These are phyloP conservation scores for Suillus alpinus DNA, from an alignment of 768 basidiomycete species.

Conservation along the genomic window DNA sequence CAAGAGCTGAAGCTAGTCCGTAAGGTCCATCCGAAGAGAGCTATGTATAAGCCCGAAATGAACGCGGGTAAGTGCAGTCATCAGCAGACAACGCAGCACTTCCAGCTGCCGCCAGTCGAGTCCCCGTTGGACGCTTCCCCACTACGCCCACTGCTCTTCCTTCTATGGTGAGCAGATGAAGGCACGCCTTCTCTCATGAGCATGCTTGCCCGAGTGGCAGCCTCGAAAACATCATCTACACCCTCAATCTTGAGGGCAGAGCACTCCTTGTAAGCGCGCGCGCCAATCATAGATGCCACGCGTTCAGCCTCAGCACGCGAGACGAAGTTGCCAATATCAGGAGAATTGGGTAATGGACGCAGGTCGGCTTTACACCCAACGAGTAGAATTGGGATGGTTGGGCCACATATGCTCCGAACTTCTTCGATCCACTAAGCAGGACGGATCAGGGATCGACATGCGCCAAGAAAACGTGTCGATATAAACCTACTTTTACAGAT, in stretches of 20 bases:
- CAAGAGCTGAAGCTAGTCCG: conserved; percentile 3
- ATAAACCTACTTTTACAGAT: conserved; percentile 68
- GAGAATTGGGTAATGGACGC: conserved; percentile 55
- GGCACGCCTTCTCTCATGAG: conserved; percentile 85
- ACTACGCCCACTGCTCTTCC: conserved; percentile 50
- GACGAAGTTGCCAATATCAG: conserved; percentile 56
- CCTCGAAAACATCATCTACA: conserved; percentile 97
- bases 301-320: conserved; percentile 79
- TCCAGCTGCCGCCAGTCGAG: conserved; percentile 43
- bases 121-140: conserved; percentile 34
- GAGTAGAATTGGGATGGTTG: conserved; percentile 87
- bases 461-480: conserved; percentile 9
- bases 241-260: conserved; percentile 87
- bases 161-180: conserved; percentile 47
- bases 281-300: conserved; percentile 82
- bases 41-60: neutral
- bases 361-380: conserved; percentile 97
- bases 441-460: conserved; percentile 10
- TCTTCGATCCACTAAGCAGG: conserved; percentile 90
- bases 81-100: conserved; percentile 72
- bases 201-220: conserved; percentile 95
- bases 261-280: conserved; percentile 93
- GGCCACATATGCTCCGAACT: conserved; percentile 94
- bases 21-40: conserved; percentile 1
- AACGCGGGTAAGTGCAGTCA: conserved; percentile 1